Conservation (phyloP, 805 yeast genomes). For the Saturnispora besseyi region DNA sequence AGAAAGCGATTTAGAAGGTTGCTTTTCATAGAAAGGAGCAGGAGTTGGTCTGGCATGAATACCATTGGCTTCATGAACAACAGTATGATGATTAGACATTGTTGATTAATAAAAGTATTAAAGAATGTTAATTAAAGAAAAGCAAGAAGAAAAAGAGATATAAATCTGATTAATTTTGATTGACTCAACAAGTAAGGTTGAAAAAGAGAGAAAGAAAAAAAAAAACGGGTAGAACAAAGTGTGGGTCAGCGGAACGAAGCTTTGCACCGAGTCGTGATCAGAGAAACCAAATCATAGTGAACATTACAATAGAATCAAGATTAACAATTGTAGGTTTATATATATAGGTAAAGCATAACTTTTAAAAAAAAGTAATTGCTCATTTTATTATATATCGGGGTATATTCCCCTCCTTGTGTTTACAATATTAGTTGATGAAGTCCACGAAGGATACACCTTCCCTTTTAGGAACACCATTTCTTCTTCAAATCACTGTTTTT, state of each 20-base stretch:
- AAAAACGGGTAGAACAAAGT: neutral
- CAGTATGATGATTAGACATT: slow-evolving; percentile 29
- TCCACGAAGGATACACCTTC: neutral
- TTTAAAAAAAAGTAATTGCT: neutral
- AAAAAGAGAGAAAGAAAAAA: neutral
- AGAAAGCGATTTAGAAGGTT: slow-evolving; percentile 51
- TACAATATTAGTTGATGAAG: neutral
- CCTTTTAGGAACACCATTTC: neutral
- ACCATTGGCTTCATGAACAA: slow-evolving; percentile 56
- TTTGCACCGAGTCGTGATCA: neutral
- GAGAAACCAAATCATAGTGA: neutral
- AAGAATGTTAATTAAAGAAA: neutral
- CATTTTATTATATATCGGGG: no score
- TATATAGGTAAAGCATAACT: neutral
- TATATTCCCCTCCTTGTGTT: neutral
- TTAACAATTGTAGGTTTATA: no score
- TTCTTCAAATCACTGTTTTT: neutral
- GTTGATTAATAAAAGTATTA: neutral
- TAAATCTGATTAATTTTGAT: no score
- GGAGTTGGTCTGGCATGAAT: slow-evolving; percentile 44
- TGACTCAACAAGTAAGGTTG: neutral
- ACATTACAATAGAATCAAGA: no score
- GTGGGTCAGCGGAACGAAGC: slow-evolving; percentile 1
- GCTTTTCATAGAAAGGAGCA: slow-evolving; percentile 43
- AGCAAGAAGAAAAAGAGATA: neutral